phyloP scores from a whole-genome alignment of 495 filamentous ascomycete genomes.

The Podospora fimiseda region DNA sequence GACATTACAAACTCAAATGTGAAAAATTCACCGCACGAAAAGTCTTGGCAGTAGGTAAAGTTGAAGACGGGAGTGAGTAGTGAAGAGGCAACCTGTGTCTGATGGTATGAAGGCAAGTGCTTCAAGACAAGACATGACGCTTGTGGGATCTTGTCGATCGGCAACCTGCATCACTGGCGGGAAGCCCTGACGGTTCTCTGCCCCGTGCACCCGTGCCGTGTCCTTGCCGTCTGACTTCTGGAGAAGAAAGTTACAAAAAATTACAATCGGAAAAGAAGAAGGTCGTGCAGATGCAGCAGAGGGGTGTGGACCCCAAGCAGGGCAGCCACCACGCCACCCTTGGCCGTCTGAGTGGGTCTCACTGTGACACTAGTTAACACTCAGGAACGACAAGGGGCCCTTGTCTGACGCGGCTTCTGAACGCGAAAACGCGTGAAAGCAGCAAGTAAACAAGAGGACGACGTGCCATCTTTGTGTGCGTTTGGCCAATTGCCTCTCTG shows the following conservation, averaged over 20 bases:
- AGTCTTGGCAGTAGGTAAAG: no score
- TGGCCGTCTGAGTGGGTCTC: constrained; percentile 6
- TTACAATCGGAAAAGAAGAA: neutral
- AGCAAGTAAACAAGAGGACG: constrained; percentile 22
- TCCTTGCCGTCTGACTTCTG: neutral
- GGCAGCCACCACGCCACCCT: constrained; percentile 14
- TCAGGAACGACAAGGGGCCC: constrained; percentile 13
- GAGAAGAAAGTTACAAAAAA: constrained; percentile 9
- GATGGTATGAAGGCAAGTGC: neutral
- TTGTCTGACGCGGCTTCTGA: constrained; percentile 13
- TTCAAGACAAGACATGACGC: neutral
- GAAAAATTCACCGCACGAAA: constrained; percentile 9
- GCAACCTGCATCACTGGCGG: neutral
- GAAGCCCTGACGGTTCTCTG: neutral
- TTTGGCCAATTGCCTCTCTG: neutral
- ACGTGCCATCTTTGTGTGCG: constrained; percentile 13
- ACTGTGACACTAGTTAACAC: constrained; percentile 12
- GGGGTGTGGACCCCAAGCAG: neutral
- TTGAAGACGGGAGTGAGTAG: no score
- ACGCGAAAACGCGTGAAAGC: constrained; percentile 21
- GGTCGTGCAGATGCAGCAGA: constrained; percentile 4
- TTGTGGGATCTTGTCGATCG: neutral
- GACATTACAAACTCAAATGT: neutral
- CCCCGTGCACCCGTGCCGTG: neutral
- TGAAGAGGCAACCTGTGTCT: no score